phyloP scores from a whole-genome alignment of 371 early-diverging fungal genomes.

The Blakeslea trispora region DNA sequence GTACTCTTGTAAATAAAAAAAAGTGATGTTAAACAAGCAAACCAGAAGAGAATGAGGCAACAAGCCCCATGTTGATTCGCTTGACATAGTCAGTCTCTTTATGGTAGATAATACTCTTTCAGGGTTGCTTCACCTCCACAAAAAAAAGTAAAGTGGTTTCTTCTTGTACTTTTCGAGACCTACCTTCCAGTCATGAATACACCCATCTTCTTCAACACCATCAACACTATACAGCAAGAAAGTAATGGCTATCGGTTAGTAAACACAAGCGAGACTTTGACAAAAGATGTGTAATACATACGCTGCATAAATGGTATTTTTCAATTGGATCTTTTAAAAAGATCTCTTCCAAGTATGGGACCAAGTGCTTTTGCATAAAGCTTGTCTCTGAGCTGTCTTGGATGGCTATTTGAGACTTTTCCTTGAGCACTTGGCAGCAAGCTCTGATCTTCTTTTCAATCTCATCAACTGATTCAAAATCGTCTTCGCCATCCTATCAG shows the following conservation, averaged over 20 bases:
- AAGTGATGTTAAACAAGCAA: slow-evolving; percentile 1
- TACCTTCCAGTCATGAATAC: background rate
- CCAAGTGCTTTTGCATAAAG: slow-evolving; percentile 1
- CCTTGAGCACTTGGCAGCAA: background rate
- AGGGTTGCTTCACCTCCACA: slow-evolving; percentile 9
- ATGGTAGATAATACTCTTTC: background rate
- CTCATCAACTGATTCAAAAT: too few species aligned
- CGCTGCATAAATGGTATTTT: background rate
- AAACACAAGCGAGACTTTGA: background rate
- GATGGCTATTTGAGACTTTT: background rate
- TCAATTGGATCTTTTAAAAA: background rate
- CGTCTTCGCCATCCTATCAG: too few species aligned
- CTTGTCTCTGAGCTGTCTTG: background rate
- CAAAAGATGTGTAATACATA: background rate
- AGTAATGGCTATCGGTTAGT: background rate
- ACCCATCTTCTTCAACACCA: background rate
- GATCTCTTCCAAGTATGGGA: slow-evolving; percentile 1
- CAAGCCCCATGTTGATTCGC: slow-evolving; percentile 3
- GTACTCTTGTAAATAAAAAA: background rate
- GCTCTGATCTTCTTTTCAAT: background rate
- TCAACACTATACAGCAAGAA: background rate
- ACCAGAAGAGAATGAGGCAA: background rate
- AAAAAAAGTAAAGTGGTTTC: background rate
- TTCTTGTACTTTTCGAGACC: background rate
- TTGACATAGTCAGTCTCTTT: slow-evolving; percentile 2